Evolutionary conservation across 495 filamentous ascomycete species (phyloP), one percentile per base, ranked within the genome.

Genomic region (Physcia stellaris): DNA sequence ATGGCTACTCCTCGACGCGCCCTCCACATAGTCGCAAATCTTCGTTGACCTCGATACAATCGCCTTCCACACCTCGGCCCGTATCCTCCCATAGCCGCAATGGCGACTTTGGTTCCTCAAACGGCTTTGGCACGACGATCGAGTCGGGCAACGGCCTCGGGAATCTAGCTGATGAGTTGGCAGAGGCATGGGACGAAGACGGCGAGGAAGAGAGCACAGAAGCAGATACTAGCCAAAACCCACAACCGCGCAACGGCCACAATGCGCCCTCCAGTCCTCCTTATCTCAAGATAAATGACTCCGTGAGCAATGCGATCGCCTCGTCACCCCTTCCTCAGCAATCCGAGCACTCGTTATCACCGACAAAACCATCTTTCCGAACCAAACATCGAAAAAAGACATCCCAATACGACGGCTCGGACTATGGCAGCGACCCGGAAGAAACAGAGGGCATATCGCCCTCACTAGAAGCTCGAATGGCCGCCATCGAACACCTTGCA

Each of bases 161-260:
- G 24, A 92, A 81, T 45, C 61, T 95, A 13, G 85, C 86, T 10
- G 86, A 93, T 46, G 83, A 90, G 49, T 59, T 81, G 19, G 76
- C 71, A 12, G 76, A 72, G 39, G 67, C 67, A 7, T 68, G 73
- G 19, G 60, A 67, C 39, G 61, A 54, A 34, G 55, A 61, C 41
- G 52, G 48, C 17, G 24, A 34, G 6, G 33, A 11, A 1, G 5
- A 17, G n/a, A 3, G 15, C 18, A 16, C 26, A 16, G n/a, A 4
- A 9, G 26, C 24, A 16, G 22, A 11, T 6, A 17, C 37, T 12
- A 18, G 22, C 13, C 11, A 16, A 13, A 4, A 9, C 11, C 39
- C 35, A 2, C 22, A 12, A 2, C 24, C 27, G 17, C 26, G 28
- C 19, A 22, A 12, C 15, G 4, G 41, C 10, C 21, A 18, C 28